Base-by-base conservation (phyloP, 2,329 filamentous ascomycete species). In the Diaporthe helianthi region DNA sequence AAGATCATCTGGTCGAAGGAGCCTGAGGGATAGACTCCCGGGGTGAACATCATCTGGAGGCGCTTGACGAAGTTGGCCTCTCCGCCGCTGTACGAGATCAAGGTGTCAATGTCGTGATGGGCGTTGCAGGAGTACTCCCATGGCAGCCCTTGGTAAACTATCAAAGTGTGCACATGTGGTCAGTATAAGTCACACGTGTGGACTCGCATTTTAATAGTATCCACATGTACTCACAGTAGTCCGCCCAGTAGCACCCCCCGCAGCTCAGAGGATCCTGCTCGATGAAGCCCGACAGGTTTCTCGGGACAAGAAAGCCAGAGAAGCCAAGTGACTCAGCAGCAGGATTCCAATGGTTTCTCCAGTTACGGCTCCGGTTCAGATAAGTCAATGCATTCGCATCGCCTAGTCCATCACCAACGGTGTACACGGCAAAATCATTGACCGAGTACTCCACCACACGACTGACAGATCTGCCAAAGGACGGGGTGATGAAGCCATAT, bases 301-400 rank as follows among this genome's bases (percentile, higher is more conserved):
- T 83, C 0, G 91, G 90, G 0, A 89, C 89, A 5, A 93, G 79
- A 75, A 93, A 93, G 0, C 90, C 90, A 0, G 80, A 84, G 77
- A 90, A 91, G 4, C 85, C 86, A 0, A 90, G 81, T 0, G 87
- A 87, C 1, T 80, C 82, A 53, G 87, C 83, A 55, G 86, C 76
- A 0, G 84, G 76, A 75, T 92, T 89, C 90, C 89, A 93, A 72
- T 92, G 90, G 74, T 92, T 92, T 19, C 88, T 84, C 91, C 91
- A 93, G 74, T 92, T 90, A 12, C 85, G 82, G 0, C 89, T 90
- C 10, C 90, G 85, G 54, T 84, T 80, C 31, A 92, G 81, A 73
- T 92, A 93, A 65, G 83, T 89, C 3, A 79, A 71, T 4, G 86
- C 85, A 51, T 90, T 87, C 1, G 79, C 78, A 55, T 85, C 84